These are phyloP conservation scores for Flaveria bidentis DNA, from an alignment of 129 eudicot genomes.

Conservation along the genomic window DNA sequence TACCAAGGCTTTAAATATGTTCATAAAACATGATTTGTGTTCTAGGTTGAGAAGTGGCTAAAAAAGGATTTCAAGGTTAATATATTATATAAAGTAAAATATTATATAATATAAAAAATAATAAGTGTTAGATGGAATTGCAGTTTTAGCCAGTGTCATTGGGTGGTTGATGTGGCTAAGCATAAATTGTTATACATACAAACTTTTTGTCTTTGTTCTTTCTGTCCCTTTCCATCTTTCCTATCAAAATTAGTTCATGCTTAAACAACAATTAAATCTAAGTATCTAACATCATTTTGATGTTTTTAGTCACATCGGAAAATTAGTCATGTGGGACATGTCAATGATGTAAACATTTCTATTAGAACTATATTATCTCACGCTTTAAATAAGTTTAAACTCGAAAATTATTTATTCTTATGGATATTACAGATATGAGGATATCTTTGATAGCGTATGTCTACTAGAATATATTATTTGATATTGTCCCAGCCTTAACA, in stretches of 20 bases:
- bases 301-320: neutral
- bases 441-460: neutral
- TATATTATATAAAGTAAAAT: neutral
- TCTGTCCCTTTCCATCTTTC: conserved; percentile 32
- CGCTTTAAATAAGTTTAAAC: neutral
- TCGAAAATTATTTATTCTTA: neutral
- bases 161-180: conserved; percentile 52
- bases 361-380: neutral
- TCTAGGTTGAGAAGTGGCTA: neutral
- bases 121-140: conserved; percentile 38
- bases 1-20: no score
- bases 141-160: conserved; percentile 31
- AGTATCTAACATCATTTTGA: neutral
- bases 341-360: neutral
- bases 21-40: no score
- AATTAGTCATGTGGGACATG: neutral
- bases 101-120: neutral
- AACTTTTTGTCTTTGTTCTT: conserved; percentile 30
- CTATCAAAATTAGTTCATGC: neutral
- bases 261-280: neutral
- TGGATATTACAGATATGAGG: neutral
- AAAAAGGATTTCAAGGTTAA: neutral
- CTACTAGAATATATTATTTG: neutral
- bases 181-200: conserved; percentile 31
- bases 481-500: neutral